These are phyloP conservation scores for Wallacemonas sp. DNA, from an alignment of 208 protist genomes.

Conservation along the genomic window DNA sequence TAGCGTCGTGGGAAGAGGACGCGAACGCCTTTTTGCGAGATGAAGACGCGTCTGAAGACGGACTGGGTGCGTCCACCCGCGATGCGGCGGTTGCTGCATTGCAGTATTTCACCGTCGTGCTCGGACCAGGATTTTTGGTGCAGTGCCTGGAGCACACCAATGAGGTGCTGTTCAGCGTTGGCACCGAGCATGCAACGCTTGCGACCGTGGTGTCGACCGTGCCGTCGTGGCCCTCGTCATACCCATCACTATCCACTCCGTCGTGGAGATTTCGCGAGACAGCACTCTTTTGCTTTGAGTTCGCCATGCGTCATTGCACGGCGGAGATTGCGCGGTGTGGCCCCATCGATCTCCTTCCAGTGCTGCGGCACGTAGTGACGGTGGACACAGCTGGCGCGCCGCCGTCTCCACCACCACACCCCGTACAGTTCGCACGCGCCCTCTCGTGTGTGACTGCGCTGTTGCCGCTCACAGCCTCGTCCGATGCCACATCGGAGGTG, in stretches of 20 bases:
- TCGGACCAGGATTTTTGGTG: conserved; percentile 49
- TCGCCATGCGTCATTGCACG: conserved; percentile 29
- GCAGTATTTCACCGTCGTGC: conserved; percentile 20
- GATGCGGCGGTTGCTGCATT: conserved; percentile 40
- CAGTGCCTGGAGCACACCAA: conserved; percentile 34
- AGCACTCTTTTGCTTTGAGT: conserved; percentile 51
- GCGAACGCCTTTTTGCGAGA: conserved; percentile 47
- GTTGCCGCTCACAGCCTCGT: conserved; percentile 20
- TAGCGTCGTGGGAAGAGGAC: conserved; percentile 25
- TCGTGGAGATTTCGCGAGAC: conserved; percentile 40
- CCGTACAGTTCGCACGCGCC: conserved; percentile 38
- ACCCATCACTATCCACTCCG: too few relatives aligned
- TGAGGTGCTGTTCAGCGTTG: conserved; percentile 24
- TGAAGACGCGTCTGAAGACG: conserved; percentile 62
- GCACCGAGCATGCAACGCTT: not conserved
- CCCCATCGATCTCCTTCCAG: conserved; percentile 29
- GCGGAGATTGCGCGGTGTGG: conserved; percentile 28
- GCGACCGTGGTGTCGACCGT: not conserved
- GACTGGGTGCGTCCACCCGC: conserved; percentile 38
- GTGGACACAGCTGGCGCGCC: conserved; percentile 25
- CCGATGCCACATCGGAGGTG: not conserved
- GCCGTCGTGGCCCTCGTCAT: too few relatives aligned
- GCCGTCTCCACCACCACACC: too few relatives aligned
- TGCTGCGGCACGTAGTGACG: conserved; percentile 33
- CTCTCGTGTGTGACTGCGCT: conserved; percentile 38